Percentiles rank a stretch among this genome's conserved stretches.
These are phyloP conservation scores for Cladosporium velox DNA, from an alignment of 2,329 filamentous ascomycete genomes.

Conservation along the genomic window DNA sequence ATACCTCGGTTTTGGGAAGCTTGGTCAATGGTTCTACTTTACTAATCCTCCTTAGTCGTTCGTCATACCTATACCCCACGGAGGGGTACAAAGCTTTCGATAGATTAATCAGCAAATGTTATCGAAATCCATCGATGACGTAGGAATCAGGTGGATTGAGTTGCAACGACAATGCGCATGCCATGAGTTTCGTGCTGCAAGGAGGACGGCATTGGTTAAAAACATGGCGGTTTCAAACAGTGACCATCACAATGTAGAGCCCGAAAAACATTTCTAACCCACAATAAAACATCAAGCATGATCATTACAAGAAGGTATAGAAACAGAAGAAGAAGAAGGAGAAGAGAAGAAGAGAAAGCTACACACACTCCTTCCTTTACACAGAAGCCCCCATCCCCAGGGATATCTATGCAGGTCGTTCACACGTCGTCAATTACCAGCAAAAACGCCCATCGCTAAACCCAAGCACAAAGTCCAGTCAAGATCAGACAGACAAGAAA, in stretches of 20 bases:
- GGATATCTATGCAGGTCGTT: not conserved
- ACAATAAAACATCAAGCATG: not conserved
- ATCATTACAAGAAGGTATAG: not conserved
- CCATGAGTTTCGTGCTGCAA: too few relatives aligned
- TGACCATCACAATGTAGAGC: too few relatives aligned
- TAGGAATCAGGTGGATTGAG: not conserved
- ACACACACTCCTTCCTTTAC: not conserved
- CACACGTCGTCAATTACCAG: not conserved
- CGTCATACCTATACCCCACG: not conserved
- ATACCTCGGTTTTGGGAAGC: not conserved
- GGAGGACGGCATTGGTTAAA: too few relatives aligned
- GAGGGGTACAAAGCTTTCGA: not conserved
- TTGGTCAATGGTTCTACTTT: not conserved
- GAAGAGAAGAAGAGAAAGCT: too few relatives aligned
- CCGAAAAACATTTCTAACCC: not conserved
- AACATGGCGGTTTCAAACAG: too few relatives aligned
- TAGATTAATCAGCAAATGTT: not conserved
- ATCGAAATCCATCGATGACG: not conserved
- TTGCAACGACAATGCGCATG: not conserved
- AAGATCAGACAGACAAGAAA: not conserved
- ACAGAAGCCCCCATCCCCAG: not conserved
- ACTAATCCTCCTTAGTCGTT: not conserved
- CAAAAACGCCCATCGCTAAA: constrained; percentile 3
- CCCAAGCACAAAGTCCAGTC: not conserved
- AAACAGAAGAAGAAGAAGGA: not conserved